Evolutionary conservation across 2,329 filamentous ascomycete genomes (phyloP).

Genomic region (Zymoseptoria tritici): DNA sequence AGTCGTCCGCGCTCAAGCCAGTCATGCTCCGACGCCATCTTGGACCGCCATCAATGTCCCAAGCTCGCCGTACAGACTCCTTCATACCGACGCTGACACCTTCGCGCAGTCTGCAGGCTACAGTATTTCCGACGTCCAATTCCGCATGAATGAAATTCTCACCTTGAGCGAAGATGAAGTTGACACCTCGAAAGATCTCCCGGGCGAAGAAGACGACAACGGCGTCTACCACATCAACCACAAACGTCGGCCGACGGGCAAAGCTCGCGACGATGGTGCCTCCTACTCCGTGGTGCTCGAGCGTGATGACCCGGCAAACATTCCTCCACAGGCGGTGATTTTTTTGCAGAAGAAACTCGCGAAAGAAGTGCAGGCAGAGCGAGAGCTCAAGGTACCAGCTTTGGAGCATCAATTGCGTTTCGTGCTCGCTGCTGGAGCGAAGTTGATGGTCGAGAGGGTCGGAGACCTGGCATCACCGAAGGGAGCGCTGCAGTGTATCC

Average conservation of each 20-base stretch:
- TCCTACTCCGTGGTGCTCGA: constrained; percentile 11
- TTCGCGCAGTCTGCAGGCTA: constrained; percentile 4
- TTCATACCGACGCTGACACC: constrained; percentile 5
- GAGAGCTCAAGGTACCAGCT: neutral
- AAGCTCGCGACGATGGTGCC: constrained; percentile 1
- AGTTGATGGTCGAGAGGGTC: constrained; percentile 4
- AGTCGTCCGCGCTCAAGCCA: neutral
- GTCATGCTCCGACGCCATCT: neutral
- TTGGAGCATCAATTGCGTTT: neutral
- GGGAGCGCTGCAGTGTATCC: neutral
- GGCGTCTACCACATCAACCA: constrained; percentile 14
- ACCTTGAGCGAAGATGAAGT: neutral
- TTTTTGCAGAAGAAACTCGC: neutral
- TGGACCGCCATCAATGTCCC: constrained; percentile 3
- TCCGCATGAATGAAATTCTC: constrained; percentile 10
- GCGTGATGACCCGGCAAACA: constrained; percentile 1
- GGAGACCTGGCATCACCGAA: neutral
- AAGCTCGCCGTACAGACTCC: neutral
- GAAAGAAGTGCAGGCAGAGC: neutral
- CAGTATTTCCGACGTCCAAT: constrained; percentile 3
- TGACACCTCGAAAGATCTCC: neutral
- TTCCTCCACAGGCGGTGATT: neutral
- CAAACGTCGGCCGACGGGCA: neutral
- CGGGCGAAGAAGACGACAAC: constrained; percentile 9
- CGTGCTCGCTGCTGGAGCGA: constrained; percentile 1